Percentiles rank a stretch among this genome's conserved stretches.
phyloP scores from a whole-genome alignment of 345 rosid genomes.

The Dipteronia sinensis region DNA sequence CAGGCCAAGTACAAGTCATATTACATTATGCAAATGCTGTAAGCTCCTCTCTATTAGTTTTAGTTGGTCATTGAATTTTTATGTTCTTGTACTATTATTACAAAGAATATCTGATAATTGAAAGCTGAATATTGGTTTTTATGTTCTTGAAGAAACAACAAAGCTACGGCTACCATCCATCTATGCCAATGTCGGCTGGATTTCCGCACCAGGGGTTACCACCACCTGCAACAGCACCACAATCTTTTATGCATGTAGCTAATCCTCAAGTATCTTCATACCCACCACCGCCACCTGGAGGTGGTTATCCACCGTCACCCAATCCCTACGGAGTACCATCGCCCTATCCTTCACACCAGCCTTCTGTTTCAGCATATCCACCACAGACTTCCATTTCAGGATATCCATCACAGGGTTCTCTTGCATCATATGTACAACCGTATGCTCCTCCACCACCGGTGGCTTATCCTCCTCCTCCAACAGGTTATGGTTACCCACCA shows the following conservation, averaged over 20 bases:
- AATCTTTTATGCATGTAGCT: conserved; percentile 34
- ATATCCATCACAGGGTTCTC: not conserved
- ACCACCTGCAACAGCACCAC: conserved; percentile 43
- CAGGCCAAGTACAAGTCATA: conserved; percentile 80
- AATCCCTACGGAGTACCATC: conserved; percentile 25
- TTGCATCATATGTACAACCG: not conserved
- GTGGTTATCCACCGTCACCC: conserved; percentile 27
- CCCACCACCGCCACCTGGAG: conserved; percentile 28
- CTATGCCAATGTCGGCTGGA: not conserved
- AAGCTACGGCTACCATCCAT: conserved; percentile 10
- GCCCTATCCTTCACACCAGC: conserved; percentile 28
- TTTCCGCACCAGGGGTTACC: not conserved
- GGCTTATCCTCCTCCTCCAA: conserved; percentile 3
- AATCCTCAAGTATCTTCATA: conserved; percentile 37
- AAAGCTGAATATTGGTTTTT: conserved; percentile 4
- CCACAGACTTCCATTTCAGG: conserved; percentile 30
- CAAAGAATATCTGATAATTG: not conserved
- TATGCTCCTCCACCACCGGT: conserved; percentile 21
- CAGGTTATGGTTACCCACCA: conserved; percentile 19
- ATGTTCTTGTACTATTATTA: not conserved
- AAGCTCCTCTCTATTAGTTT: conserved; percentile 22
- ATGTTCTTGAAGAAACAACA: conserved; percentile 49
- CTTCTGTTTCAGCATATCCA: conserved; percentile 37
- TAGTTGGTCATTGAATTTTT: not conserved
- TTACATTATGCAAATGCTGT: conserved; percentile 65